These are phyloP conservation scores for Hypoxylon rickii DNA, from an alignment of 495 filamentous ascomycete genomes.

Conservation along the genomic window DNA sequence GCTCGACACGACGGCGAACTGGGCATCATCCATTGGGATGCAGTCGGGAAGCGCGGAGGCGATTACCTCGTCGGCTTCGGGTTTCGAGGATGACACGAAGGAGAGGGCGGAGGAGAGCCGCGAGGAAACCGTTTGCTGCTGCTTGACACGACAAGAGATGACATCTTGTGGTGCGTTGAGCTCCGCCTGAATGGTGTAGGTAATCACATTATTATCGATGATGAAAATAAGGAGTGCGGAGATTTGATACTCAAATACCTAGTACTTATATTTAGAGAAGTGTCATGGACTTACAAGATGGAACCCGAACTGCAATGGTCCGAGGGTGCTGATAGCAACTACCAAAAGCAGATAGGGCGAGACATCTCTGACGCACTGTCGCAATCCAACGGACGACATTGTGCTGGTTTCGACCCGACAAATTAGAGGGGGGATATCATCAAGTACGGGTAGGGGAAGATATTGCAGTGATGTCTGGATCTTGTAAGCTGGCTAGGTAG, in stretches of 20 bases:
- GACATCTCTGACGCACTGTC: constrained; percentile 45
- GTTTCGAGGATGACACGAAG: constrained; percentile 33
- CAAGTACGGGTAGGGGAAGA: no score
- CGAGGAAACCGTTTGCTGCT: constrained; percentile 54
- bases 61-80: constrained; percentile 19
- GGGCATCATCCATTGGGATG: constrained; percentile 75
- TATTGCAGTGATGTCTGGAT: no score
- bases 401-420: no score
- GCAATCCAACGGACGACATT: constrained; percentile 43
- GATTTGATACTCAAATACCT: no score
- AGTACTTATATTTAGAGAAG: no score
- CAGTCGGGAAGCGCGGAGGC: constrained; percentile 66
- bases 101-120: constrained; percentile 35
- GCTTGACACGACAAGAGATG: constrained; percentile 75
- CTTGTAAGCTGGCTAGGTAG: no score
- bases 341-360: constrained; percentile 70
- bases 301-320: constrained; percentile 90
- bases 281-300: constrained; percentile 82
- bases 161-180: constrained; percentile 92
- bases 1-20: constrained; percentile 82
- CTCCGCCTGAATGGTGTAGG: constrained; percentile 74
- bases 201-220: no score
- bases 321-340: constrained; percentile 68
- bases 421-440: no score
- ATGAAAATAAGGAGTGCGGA: no score